phyloP scores from a whole-genome alignment of 2,329 filamentous ascomycete genomes.

The Onygenales sp. region DNA sequence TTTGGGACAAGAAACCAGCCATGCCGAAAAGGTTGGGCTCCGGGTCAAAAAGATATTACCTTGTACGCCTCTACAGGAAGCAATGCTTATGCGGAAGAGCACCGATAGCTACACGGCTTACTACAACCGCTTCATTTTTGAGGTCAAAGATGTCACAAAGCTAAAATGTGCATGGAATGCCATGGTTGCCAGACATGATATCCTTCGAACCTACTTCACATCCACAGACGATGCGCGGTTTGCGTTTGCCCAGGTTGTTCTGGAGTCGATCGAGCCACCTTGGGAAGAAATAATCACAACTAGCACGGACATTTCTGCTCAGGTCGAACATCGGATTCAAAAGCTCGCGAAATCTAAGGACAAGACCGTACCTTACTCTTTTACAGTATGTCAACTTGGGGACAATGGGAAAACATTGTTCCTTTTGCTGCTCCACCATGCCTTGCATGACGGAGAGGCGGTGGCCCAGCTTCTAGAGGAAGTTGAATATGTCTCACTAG shows the following conservation, averaged over 20 bases:
- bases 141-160: conserved; percentile 40
- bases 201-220: conserved; percentile 68
- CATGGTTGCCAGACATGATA: conserved; percentile 59
- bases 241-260: conserved; percentile 64
- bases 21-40: conserved; percentile 23
- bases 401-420: conserved; percentile 11
- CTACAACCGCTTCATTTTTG: conserved; percentile 61
- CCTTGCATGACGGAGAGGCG: conserved; percentile 76
- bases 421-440: conserved; percentile 61
- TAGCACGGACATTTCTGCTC: conserved; percentile 20
- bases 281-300: conserved; percentile 40
- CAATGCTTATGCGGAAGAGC: conserved; percentile 60
- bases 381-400: conserved; percentile 12
- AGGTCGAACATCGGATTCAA: conserved; percentile 38
- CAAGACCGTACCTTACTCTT: conserved; percentile 20
- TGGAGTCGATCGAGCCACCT: conserved; percentile 38
- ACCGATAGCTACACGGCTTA: conserved; percentile 47
- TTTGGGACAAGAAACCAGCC: conserved; percentile 19
- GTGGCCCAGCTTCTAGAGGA: conserved; percentile 62
- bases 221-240: conserved; percentile 50
- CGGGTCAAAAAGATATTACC: conserved; percentile 54
- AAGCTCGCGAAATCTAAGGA: conserved; percentile 14
- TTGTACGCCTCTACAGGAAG: conserved; percentile 80
- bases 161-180: conserved; percentile 54
- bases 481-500: conserved; percentile 50